Base-by-base conservation (phyloP, 192 early-diverging fungal genomes). In the Umbelopsis ramanniana region DNA sequence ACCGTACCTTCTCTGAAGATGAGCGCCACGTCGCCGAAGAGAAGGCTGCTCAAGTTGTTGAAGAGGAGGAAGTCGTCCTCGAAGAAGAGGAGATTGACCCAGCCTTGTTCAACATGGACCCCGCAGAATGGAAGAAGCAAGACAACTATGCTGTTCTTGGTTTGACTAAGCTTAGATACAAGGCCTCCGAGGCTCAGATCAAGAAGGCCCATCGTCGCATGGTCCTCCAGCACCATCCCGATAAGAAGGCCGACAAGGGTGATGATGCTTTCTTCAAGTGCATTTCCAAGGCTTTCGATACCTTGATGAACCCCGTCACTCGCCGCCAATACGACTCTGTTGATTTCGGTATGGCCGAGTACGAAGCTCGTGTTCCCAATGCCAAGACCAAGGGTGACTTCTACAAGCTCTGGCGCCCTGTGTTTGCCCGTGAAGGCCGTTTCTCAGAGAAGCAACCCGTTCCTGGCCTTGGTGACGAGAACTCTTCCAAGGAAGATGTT, bases 181-280 rank as follows among this genome's bases (percentile, higher is more conserved):
- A 82, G 50, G 98, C 96, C 60, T 95, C 89, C 15, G 91, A 96
- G 52, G 97, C 97, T 45, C 93, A 99, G 74, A 94, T 99, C 79
- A 94, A 96, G 87, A 87, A 87, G 69, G 92, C 95, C 24, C 90
- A 81, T 68, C 76, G 71, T 50, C 75, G 75, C 38, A 98, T 97
- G 89, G 98, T 98, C 43, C 89, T 99, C 66, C 92, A 93, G 54
- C 96, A 98, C 87, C 98, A 99, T 78, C 98, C 98, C 46, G 98
- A 99, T 85, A 99, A 99, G 92, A 97, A 97, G 87, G 93, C 93
- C 21, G 85, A 84, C 48, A 86, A 89, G 73, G 92, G 92, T 83
- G 94, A 96, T 75, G 98, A 99, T 84, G 84, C 90, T n/a, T 98
- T 98, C 87, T 99, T 99, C 93, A 99, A 99, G 89, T 99, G 98